phyloP scores from a whole-genome alignment of 176 grass and related monocot genomes.

The Carex littledalei region DNA sequence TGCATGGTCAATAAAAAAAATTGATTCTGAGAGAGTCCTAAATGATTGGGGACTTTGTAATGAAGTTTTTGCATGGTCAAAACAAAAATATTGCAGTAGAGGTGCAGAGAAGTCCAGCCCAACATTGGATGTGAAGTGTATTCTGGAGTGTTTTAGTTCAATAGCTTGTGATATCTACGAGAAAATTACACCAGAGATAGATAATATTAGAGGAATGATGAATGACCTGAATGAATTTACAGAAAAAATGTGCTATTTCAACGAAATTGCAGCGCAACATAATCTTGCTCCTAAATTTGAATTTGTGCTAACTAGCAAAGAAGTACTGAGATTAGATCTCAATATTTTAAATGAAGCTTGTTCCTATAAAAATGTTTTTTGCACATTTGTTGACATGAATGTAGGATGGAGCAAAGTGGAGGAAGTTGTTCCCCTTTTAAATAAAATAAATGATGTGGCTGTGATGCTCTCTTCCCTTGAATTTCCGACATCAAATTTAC shows the following conservation, averaged over 20 bases:
- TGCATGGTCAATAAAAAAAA: too few species aligned
- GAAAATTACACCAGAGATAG: accelerated
- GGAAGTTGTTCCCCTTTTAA: too few species aligned
- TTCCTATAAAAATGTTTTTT: neutral
- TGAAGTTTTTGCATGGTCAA: neutral
- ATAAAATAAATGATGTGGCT: too few species aligned
- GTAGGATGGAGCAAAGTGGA: too few species aligned
- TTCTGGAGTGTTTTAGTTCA: neutral
- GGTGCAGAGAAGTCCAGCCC: too few species aligned
- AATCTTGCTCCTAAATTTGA: neutral
- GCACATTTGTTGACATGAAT: too few species aligned
- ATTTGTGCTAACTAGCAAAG: neutral
- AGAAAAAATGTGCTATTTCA: neutral
- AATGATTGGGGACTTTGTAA: neutral
- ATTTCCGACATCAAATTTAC: too few species aligned
- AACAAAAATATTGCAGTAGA: too few species aligned
- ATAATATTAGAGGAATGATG: neutral
- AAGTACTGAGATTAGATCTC: neutral
- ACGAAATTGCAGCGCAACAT: neutral
- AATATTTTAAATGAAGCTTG: neutral
- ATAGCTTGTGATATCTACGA: neutral
- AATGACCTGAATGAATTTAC: neutral
- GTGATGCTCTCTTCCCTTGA: too few species aligned
- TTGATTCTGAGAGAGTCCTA: neutral
- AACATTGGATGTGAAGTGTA: neutral